phyloP scores from a whole-genome alignment of 495 filamentous ascomycete genomes.

The Neurospora sp. region DNA sequence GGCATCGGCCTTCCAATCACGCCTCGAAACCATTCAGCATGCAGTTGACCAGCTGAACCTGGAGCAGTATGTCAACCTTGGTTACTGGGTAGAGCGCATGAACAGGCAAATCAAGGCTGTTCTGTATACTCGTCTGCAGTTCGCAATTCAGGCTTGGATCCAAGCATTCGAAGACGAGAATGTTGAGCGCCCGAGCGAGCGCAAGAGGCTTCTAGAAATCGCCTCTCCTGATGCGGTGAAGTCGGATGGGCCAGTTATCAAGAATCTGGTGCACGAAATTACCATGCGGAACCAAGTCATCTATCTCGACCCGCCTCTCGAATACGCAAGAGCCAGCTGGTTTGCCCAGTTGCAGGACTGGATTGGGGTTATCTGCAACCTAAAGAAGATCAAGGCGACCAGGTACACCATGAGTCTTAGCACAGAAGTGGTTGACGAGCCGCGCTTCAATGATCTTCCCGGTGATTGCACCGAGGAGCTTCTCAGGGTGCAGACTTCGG shows the following conservation, averaged over 20 bases:
- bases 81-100: slow-evolving; percentile 75
- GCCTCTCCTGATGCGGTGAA: slow-evolving; percentile 20
- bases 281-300: slow-evolving; percentile 96
- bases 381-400: slow-evolving; percentile 86
- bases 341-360: slow-evolving; percentile 84
- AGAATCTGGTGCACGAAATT: slow-evolving; percentile 74
- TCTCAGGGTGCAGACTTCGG: slow-evolving; percentile 61
- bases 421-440: slow-evolving; percentile 51
- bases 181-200: slow-evolving; percentile 35
- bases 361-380: slow-evolving; percentile 84
- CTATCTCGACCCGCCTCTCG: slow-evolving; percentile 84
- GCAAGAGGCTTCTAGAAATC: slow-evolving; percentile 30
- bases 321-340: slow-evolving; percentile 90
- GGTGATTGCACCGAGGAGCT: slow-evolving; percentile 67
- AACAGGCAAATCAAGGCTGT: slow-evolving; percentile 74
- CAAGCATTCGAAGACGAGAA: slow-evolving; percentile 61
- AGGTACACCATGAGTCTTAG: slow-evolving; percentile 82
- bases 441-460: slow-evolving; percentile 79
- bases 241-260: slow-evolving; percentile 46
- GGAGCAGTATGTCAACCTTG: slow-evolving; percentile 87
- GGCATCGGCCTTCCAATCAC: slow-evolving; percentile 58
- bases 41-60: slow-evolving; percentile 91
- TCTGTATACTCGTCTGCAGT: slow-evolving; percentile 64
- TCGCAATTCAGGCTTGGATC: slow-evolving; percentile 77
- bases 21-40: slow-evolving; percentile 75